Evolutionary conservation across 2,329 filamentous ascomycete genomes (phyloP).

Genomic region (Alternaria sp.): DNA sequence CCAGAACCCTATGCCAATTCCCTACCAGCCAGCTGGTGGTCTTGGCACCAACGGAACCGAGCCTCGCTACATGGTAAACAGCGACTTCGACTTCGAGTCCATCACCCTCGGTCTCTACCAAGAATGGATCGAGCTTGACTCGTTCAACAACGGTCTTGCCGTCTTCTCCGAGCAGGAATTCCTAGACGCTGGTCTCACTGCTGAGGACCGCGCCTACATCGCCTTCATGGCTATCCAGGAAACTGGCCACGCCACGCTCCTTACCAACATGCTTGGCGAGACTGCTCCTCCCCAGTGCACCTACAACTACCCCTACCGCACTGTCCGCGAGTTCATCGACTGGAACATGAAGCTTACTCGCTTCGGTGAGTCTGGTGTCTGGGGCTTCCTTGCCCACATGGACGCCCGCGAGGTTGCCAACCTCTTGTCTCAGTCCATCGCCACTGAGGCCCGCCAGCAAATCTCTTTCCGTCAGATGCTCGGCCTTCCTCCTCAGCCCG

Average conservation of each 20-base stretch:
- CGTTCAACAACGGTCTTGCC: constrained; percentile 79
- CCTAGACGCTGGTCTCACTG: constrained; percentile 70
- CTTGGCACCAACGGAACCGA: constrained; percentile 79
- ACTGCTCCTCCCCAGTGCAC: constrained; percentile 76
- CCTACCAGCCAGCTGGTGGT: constrained; percentile 75
- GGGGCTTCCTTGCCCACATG: constrained; percentile 81
- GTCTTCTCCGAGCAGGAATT: constrained; percentile 76
- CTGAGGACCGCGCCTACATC: constrained; percentile 75
- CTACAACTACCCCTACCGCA: constrained; percentile 83
- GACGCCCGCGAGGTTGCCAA: constrained; percentile 78
- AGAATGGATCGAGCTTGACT: constrained; percentile 85
- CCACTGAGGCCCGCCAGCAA: constrained; percentile 83
- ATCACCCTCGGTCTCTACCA: constrained; percentile 79
- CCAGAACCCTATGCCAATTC: constrained; percentile 72
- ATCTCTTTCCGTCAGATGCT: constrained; percentile 85
- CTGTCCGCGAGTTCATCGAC: constrained; percentile 79
- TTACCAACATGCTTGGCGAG: constrained; percentile 80
- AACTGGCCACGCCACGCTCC: constrained; percentile 76
- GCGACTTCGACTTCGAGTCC: constrained; percentile 85
- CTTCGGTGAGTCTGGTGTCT: constrained; percentile 81
- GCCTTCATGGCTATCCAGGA: constrained; percentile 82
- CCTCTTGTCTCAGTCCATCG: constrained; percentile 78
- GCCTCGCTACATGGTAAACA: constrained; percentile 79
- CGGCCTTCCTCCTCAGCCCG: constrained; percentile 81
- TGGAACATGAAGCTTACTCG: constrained; percentile 88